These are phyloP conservation scores for Solanum hybrid DNA, from an alignment of 305 asterid species.

Conservation along the genomic window DNA sequence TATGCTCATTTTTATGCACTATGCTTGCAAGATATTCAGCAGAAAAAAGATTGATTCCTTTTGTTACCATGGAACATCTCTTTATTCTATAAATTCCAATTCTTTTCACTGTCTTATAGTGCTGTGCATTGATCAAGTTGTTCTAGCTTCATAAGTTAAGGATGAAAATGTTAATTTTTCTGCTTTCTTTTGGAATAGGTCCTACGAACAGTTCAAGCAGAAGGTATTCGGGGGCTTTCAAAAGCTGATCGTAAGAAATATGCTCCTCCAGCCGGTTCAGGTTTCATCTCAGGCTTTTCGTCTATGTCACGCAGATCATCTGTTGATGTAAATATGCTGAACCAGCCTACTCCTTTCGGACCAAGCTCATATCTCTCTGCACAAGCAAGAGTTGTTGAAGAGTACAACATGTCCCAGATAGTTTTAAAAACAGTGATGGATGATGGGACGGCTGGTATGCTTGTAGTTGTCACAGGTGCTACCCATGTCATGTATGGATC, in stretches of 20 bases:
- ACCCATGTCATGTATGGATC: conserved; percentile 70
- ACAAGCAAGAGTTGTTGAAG: conserved; percentile 89
- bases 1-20: background rate
- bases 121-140: background rate
- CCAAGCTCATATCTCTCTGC: conserved; percentile 82
- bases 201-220: conserved; percentile 77
- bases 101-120: background rate
- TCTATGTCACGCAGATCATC: conserved; percentile 60
- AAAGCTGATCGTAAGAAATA: conserved; percentile 57
- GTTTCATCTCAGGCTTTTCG: conserved; percentile 82
- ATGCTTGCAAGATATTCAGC: background rate
- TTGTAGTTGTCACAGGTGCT: conserved; percentile 81
- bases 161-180: background rate
- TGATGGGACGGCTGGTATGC: conserved; percentile 62
- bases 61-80: background rate
- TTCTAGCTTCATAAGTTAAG: conserved; percentile 18
- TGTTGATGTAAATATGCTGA: conserved; percentile 37
- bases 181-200: conserved; percentile 29
- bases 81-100: background rate
- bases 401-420: conserved; percentile 74
- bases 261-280: conserved; percentile 97
- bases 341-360: conserved; percentile 51
- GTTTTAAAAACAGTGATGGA: conserved; percentile 53
- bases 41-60: background rate
- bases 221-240: conserved; percentile 75